These are phyloP conservation scores for Hanseniaspora lindneri DNA, from an alignment of 805 yeast genomes.

Conservation along the genomic window DNA sequence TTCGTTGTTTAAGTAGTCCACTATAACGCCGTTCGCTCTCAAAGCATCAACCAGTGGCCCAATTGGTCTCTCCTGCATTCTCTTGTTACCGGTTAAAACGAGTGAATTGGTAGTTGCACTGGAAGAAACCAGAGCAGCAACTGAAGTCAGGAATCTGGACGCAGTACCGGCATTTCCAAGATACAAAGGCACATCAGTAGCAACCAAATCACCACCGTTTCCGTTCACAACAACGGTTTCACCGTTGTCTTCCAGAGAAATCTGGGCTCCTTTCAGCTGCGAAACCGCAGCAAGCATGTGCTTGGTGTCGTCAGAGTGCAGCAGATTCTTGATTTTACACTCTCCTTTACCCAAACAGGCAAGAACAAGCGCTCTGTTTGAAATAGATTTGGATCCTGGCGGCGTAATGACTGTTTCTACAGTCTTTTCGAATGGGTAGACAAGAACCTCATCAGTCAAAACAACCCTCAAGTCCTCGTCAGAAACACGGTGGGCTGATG, in stretches of 20 bases:
- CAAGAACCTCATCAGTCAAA: constrained; percentile 67
- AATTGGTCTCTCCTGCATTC: constrained; percentile 96
- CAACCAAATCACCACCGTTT: constrained; percentile 63
- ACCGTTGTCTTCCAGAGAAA: constrained; percentile 77
- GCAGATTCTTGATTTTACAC: constrained; percentile 68
- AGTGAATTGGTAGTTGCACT: constrained; percentile 36
- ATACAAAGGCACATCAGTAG: constrained; percentile 58
- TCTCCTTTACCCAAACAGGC: constrained; percentile 87
- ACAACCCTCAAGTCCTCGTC: constrained; percentile 74
- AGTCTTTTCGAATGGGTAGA: constrained; percentile 40
- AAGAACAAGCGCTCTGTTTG: constrained; percentile 83
- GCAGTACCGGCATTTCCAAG: constrained; percentile 98
- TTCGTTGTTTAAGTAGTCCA: constrained; percentile 55
- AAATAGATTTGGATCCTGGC: constrained; percentile 95
- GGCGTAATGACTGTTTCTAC: constrained; percentile 47
- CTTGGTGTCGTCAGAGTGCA: constrained; percentile 93
- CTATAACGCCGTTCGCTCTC: constrained; percentile 60
- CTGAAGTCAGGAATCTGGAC: constrained; percentile 83
- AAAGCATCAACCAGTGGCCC: constrained; percentile 93
- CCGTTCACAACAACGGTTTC: constrained; percentile 76
- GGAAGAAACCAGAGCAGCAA: constrained; percentile 69
- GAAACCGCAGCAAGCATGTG: constrained; percentile 85
- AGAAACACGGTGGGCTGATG: constrained; percentile 69
- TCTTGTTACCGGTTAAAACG: constrained; percentile 77
- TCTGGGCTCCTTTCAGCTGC: constrained; percentile 66